Evolutionary conservation across 306 rosid species (phyloP).

Genomic region (Cucumis hystrix): DNA sequence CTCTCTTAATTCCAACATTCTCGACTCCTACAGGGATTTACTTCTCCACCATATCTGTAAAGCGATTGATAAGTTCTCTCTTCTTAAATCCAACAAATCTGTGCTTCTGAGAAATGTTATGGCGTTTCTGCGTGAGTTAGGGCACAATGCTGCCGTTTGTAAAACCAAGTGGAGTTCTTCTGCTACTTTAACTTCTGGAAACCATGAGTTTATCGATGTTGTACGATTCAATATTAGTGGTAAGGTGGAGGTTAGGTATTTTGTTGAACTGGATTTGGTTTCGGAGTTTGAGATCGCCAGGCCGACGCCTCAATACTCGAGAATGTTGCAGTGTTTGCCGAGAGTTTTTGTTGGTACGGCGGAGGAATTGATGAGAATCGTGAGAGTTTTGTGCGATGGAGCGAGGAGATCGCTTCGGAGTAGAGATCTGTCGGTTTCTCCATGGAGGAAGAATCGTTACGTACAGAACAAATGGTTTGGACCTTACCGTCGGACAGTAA

Average conservation of each 20-base stretch:
- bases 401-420: slow-evolving; percentile 46
- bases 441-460: slow-evolving; percentile 76
- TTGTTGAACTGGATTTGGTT: slow-evolving; percentile 46
- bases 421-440: slow-evolving; percentile 44
- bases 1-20: background rate
- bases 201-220: slow-evolving; percentile 64
- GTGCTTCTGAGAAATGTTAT: slow-evolving; percentile 30
- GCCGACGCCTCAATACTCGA: slow-evolving; percentile 31
- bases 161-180: slow-evolving; percentile 58
- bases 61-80: slow-evolving; percentile 21
- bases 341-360: slow-evolving; percentile 30
- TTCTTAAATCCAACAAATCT: slow-evolving; percentile 11
- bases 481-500: slow-evolving; percentile 43
- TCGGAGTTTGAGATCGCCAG: slow-evolving; percentile 50
- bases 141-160: slow-evolving; percentile 75
- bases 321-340: slow-evolving; percentile 30
- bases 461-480: slow-evolving; percentile 77
- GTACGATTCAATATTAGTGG: slow-evolving; percentile 11
- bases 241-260: slow-evolving; percentile 27
- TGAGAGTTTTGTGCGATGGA: slow-evolving; percentile 28
- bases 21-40: slow-evolving; percentile 24
- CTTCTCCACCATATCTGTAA: slow-evolving; percentile 34
- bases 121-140: slow-evolving; percentile 38
- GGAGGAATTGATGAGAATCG: slow-evolving; percentile 49
- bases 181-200: slow-evolving; percentile 31